Evolutionary conservation across 768 basidiomycete genomes (phyloP), one percentile per base, ranked within the genome.

Genomic region (Mycena olivaceomarginata): DNA sequence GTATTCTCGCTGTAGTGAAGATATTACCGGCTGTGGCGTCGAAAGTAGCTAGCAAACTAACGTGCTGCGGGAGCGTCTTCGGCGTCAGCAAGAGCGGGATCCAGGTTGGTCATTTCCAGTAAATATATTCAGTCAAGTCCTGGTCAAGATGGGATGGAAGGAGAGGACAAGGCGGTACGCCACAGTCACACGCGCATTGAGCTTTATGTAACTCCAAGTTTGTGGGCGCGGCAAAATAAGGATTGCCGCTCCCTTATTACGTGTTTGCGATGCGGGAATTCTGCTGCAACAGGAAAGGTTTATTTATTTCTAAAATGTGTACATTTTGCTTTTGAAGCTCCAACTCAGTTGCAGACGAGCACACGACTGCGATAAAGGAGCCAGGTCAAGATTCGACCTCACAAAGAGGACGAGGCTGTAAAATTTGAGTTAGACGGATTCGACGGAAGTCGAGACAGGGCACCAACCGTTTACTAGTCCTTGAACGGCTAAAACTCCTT

Each of bases 11-110:
- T 79, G 71, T 45, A 13, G 18, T n/a, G 48, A 53, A 13, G 37
- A 25, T 53, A 53, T 67, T 72, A 78, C 48, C 45, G 70, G 59
- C 20, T 64, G 56, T 48, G 43, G 43, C 60, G 53, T n/a, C 41
- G 31, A 12, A 78, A 37, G 67, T 45, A 71, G 31, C 71, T 41
- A 9, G 72, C 39, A 48, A 45, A 78, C 77, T 56, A 64, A 78
- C 77, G 77, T 22, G 77, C 63, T 72, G 77, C 68, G 5, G 77
- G 73, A 37, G 77, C 46, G 22, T 71, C 77, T 45, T 64, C 67
- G 18, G 62, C 5, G 12, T 67, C 57, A 13, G 67, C 4, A 56
- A 68, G 57, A 4, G 15, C 12, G 11, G 57, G 56, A 13, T 71
- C 64, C 64, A 71, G 46, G 37, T 67, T 45, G 8, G 43, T 41